Percentiles rank a stretch among this genome's conserved stretches.
Evolutionary conservation across 805 yeast species (phyloP).

Genomic region (Wickerhamomyces alni): DNA sequence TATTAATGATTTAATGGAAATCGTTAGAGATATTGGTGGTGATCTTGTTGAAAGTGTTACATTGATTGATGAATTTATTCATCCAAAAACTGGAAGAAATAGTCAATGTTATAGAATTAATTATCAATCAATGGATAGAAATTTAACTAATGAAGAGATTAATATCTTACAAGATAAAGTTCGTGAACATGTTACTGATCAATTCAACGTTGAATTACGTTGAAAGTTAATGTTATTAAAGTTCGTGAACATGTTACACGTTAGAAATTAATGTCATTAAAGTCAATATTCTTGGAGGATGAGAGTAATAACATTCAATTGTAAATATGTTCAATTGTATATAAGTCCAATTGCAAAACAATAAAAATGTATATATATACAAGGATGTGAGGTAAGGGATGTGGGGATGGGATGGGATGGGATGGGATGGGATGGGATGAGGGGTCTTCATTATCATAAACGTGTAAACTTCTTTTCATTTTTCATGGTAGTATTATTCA

Average conservation of each 20-base stretch:
- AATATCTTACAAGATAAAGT: slow-evolving; percentile 67
- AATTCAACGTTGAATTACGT: slow-evolving; percentile 54
- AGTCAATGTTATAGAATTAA: slow-evolving; percentile 87
- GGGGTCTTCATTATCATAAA: slow-evolving; percentile 3
- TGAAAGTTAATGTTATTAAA: slow-evolving; percentile 10
- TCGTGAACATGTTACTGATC: slow-evolving; percentile 45
- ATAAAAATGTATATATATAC: slow-evolving; percentile 6
- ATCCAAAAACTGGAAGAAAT: slow-evolving; percentile 71
- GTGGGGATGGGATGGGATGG: not conserved
- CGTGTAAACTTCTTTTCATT: not conserved
- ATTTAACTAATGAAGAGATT: slow-evolving; percentile 78
- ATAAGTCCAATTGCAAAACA: too few relatives aligned
- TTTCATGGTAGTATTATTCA: slow-evolving; percentile 6
- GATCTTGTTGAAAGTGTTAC: slow-evolving; percentile 85
- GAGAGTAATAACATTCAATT: too few relatives aligned
- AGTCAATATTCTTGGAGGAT: too few relatives aligned
- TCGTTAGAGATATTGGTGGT: slow-evolving; percentile 78
- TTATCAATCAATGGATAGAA: slow-evolving; percentile 95
- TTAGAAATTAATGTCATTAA: slow-evolving; percentile 11
- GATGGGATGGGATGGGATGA: too few relatives aligned
- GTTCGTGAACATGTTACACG: slow-evolving; percentile 39
- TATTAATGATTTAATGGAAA: slow-evolving; percentile 90
- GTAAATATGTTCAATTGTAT: too few relatives aligned
- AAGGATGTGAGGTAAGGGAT: not conserved
- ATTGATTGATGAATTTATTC: slow-evolving; percentile 74